These are phyloP conservation scores for Curvularia lunata DNA, from an alignment of 2,329 filamentous ascomycete genomes.

Conservation along the genomic window DNA sequence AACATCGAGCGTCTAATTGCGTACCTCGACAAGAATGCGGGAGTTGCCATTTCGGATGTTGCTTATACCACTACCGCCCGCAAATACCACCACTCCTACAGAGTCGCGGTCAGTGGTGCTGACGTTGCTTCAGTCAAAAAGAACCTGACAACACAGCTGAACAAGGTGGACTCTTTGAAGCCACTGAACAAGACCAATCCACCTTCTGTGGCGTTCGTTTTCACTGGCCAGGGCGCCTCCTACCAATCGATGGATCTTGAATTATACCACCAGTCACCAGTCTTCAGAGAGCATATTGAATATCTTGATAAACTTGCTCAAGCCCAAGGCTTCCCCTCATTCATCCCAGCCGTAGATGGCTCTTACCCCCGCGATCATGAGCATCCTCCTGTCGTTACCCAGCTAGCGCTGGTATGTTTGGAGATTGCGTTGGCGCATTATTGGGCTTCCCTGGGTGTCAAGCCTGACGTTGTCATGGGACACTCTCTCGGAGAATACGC, in stretches of 20 bases:
- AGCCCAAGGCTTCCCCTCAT: constrained; percentile 41
- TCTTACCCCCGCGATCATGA: constrained; percentile 37
- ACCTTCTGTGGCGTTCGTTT: constrained; percentile 16
- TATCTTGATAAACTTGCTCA: constrained; percentile 39
- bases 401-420: constrained; percentile 51
- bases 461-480: constrained; percentile 25
- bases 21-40: constrained; percentile 4
- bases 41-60: constrained; percentile 11
- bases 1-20: constrained; percentile 9
- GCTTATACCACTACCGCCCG: constrained; percentile 34
- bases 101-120: constrained; percentile 9
- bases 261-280: constrained; percentile 24
- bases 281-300: constrained; percentile 42
- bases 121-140: neutral
- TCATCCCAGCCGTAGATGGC: constrained; percentile 22
- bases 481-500: constrained; percentile 50
- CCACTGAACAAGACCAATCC: constrained; percentile 33
- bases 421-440: constrained; percentile 46
- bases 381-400: constrained; percentile 27
- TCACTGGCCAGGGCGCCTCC: constrained; percentile 45
- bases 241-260: constrained; percentile 25
- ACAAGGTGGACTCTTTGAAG: constrained; percentile 31
- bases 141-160: neutral
- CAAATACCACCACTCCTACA: constrained; percentile 27
- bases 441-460: constrained; percentile 23